Evolutionary conservation across 106 monocot species (phyloP).

Genomic region (Dioscorea zingiberensis): DNA sequence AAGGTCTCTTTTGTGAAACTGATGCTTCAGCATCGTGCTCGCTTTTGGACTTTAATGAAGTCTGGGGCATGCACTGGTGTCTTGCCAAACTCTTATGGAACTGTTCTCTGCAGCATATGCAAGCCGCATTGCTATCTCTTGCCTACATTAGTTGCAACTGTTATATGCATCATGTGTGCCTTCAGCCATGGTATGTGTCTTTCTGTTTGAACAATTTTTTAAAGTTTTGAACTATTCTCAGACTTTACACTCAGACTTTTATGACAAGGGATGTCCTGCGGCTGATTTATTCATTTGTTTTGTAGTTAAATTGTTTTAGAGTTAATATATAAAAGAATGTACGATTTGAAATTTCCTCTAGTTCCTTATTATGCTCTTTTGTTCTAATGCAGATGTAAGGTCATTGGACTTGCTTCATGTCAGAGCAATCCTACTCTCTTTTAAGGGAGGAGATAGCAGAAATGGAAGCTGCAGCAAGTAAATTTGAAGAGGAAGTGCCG

Average conservation of each 20-base stretch:
- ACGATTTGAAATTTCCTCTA: too few species aligned
- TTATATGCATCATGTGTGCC: constrained; percentile 36
- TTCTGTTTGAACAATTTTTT: too few species aligned
- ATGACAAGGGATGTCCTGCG: too few species aligned
- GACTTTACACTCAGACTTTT: too few species aligned
- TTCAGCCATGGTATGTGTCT: constrained; percentile 79
- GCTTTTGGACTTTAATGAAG: constrained; percentile 37
- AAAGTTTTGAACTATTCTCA: too few species aligned
- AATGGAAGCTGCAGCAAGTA: constrained; percentile 25
- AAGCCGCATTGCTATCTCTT: constrained; percentile 49
- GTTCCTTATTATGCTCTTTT: too few species aligned
- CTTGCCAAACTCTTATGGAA: constrained; percentile 1
- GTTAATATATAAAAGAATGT: too few species aligned
- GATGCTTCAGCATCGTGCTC: constrained; percentile 50
- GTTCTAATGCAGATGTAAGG: too few species aligned
- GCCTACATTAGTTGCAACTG: constrained; percentile 55
- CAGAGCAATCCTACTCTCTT: too few species aligned
- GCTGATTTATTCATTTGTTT: too few species aligned
- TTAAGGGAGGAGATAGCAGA: constrained; percentile 40
- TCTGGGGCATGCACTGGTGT: constrained; percentile 12
- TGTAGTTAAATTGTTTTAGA: too few species aligned
- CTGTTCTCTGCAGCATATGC: constrained; percentile 44
- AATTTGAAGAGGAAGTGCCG: constrained; percentile 49
- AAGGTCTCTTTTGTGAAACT: constrained; percentile 56
- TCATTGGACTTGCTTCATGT: too few species aligned